A percentile compares a stretch with the other conserved stretches of the same genome.
phyloP scores from a whole-genome alignment of 768 basidiomycete species.

The Leccinum rimulosum region DNA sequence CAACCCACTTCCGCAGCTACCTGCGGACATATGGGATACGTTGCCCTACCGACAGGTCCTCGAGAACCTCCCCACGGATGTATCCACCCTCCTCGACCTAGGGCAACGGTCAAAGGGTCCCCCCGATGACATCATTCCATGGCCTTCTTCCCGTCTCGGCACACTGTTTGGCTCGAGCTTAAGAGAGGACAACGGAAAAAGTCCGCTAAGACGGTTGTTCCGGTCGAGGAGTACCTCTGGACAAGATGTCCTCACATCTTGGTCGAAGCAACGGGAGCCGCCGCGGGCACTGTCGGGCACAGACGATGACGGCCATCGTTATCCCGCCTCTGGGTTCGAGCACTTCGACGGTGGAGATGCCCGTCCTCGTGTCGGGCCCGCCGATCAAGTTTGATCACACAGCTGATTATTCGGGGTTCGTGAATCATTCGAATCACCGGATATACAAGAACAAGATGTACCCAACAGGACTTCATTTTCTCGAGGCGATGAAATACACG shows the following conservation, averaged over 20 bases:
- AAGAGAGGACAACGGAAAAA: slow-evolving; percentile 35
- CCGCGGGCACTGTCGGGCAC: slow-evolving; percentile 18
- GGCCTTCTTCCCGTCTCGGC: slow-evolving; percentile 21
- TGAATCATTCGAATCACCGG: slow-evolving; percentile 65
- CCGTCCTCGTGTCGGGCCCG: slow-evolving; percentile 18
- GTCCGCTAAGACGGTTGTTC: slow-evolving; percentile 41
- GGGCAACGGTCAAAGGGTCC: background rate
- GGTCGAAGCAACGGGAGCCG: slow-evolving; percentile 17
- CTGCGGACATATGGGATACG: slow-evolving; percentile 55
- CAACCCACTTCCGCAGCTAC: slow-evolving; percentile 67
- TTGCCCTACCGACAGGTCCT: slow-evolving; percentile 58
- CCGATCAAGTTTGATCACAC: slow-evolving; percentile 44
- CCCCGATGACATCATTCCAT: slow-evolving; percentile 18
- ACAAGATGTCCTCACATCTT: slow-evolving; percentile 7
- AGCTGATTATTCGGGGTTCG: slow-evolving; percentile 44
- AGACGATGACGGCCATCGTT: slow-evolving; percentile 22
- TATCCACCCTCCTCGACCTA: slow-evolving; percentile 21
- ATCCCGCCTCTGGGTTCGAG: slow-evolving; percentile 14
- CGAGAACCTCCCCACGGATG: slow-evolving; percentile 45
- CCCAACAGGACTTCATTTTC: slow-evolving; percentile 69
- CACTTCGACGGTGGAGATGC: slow-evolving; percentile 3
- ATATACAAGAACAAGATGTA: slow-evolving; percentile 53
- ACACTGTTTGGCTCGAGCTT: slow-evolving; percentile 23
- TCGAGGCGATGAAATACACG: slow-evolving; percentile 71
- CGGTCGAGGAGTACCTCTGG: slow-evolving; percentile 39